Evolutionary conservation across 1,284 basidiomycete genomes (phyloP).

Genomic region (Puccinia hordei): DNA sequence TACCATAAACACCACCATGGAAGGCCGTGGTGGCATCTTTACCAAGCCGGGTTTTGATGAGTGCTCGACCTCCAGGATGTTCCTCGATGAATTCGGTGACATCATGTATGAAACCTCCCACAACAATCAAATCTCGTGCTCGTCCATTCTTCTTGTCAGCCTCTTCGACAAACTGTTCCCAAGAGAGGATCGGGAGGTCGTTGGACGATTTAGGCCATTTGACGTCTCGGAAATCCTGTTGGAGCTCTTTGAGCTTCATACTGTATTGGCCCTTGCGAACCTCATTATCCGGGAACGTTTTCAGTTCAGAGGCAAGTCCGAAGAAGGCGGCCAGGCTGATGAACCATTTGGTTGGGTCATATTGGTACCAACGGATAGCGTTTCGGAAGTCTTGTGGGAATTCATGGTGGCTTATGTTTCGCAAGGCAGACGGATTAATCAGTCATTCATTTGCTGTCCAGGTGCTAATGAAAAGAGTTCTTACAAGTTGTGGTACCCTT

Average conservation of each 20-base stretch:
- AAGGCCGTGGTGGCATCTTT: slow-evolving; percentile 88
- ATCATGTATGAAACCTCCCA: slow-evolving; percentile 89
- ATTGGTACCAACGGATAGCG: slow-evolving; percentile 81
- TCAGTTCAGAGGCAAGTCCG: slow-evolving; percentile 81
- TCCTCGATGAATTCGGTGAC: slow-evolving; percentile 80
- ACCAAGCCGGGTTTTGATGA: slow-evolving; percentile 70
- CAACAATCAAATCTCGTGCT: slow-evolving; percentile 70
- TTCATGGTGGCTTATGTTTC: slow-evolving; percentile 55
- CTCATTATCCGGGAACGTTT: slow-evolving; percentile 91
- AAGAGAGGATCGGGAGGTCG: slow-evolving; percentile 77
- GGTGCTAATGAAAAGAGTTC: slow-evolving; percentile 8
- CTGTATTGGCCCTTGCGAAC: slow-evolving; percentile 86
- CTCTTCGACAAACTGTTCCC: slow-evolving; percentile 80
- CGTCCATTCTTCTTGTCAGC: slow-evolving; percentile 65
- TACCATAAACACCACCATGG: slow-evolving; percentile 74
- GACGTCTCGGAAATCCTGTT: slow-evolving; percentile 71
- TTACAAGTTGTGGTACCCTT: slow-evolving; percentile 90
- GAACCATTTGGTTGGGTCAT: slow-evolving; percentile 75
- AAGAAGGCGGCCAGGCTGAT: slow-evolving; percentile 70
- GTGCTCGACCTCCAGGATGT: slow-evolving; percentile 76
- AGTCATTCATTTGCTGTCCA: neutral
- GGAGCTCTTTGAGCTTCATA: slow-evolving; percentile 84
- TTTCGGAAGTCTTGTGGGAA: slow-evolving; percentile 76
- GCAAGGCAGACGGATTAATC: neutral
- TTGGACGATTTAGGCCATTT: slow-evolving; percentile 72